These are phyloP conservation scores for Phaseolus lunatus DNA, from an alignment of 306 rosid genomes.

Conservation along the genomic window DNA sequence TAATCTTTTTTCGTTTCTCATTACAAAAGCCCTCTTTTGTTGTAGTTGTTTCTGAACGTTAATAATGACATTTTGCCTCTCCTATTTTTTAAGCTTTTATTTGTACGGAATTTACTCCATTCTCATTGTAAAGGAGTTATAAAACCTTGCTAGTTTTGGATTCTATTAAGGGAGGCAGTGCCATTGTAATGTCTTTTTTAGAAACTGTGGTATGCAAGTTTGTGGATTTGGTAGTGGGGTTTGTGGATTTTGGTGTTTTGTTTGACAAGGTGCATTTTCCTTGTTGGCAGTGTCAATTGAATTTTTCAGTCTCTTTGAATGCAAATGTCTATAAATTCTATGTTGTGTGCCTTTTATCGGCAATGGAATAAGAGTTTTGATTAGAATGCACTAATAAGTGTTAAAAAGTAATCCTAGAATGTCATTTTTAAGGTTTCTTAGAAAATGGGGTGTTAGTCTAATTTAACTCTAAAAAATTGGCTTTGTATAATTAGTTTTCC, in stretches of 20 bases:
- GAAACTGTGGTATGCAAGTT: constrained; percentile 25
- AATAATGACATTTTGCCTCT: constrained; percentile 40
- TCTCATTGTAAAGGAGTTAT: constrained; percentile 6
- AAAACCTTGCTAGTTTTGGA: constrained; percentile 5
- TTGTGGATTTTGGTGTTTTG: constrained; percentile 25
- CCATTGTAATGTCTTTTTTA: background rate
- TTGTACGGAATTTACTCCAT: background rate
- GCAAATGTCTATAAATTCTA: background rate
- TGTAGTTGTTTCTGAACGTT: background rate
- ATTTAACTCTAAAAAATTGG: too few species aligned
- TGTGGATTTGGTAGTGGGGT: constrained; percentile 3
- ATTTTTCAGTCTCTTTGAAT: constrained; percentile 16
- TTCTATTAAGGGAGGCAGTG: background rate
- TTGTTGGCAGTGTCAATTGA: background rate
- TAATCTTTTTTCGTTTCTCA: constrained; percentile 41
- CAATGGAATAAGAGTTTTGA: background rate
- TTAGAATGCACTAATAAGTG: background rate
- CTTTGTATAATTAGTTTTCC: too few species aligned
- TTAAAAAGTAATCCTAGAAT: background rate
- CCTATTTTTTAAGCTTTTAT: constrained; percentile 13
- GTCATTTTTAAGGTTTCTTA: background rate
- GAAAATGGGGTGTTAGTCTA: too few species aligned
- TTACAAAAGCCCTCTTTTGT: background rate
- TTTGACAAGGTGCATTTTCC: constrained; percentile 1
- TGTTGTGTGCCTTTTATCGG: background rate